Evolutionary conservation across 2,329 filamentous ascomycete species (phyloP).

Genomic region (Beauveria australis): DNA sequence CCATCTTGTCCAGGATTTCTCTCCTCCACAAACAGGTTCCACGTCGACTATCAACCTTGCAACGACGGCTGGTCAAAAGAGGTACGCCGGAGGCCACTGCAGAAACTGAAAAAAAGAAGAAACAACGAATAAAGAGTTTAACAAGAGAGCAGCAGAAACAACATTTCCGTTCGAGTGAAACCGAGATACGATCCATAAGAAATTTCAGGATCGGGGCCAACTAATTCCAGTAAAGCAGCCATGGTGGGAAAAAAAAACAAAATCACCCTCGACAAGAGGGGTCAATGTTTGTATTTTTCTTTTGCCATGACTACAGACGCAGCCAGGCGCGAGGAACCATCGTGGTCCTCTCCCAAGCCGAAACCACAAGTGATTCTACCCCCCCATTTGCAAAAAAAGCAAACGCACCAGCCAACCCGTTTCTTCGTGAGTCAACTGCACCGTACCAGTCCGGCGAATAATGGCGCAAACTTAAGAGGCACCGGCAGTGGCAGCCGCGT

Average conservation of each 20-base stretch:
- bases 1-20: background rate
- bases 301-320: background rate
- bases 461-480: slow-evolving; percentile 38
- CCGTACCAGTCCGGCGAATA: background rate
- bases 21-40: slow-evolving; percentile 11
- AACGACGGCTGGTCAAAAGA: slow-evolving; percentile 6
- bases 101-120: slow-evolving; percentile 15
- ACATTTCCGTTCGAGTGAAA: slow-evolving; percentile 22
- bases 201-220: slow-evolving; percentile 4
- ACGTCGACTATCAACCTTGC: slow-evolving; percentile 12
- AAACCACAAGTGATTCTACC: slow-evolving; percentile 4
- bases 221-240: slow-evolving; percentile 11
- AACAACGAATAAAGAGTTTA: slow-evolving; percentile 7
- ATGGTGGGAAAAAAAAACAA: slow-evolving; percentile 6
- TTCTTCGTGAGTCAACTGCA: slow-evolving; percentile 3
- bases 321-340: slow-evolving; percentile 4
- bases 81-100: slow-evolving; percentile 10
- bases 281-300: background rate
- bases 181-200: slow-evolving; percentile 8
- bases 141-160: slow-evolving; percentile 17
- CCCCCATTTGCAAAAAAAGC: slow-evolving; percentile 9
- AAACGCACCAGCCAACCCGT: slow-evolving; percentile 9
- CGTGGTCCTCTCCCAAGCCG: slow-evolving; percentile 6
- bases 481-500: slow-evolving; percentile 36
- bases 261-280: slow-evolving; percentile 25